A percentile compares a stretch with the other conserved stretches of the same genome.
Evolutionary conservation across 2,329 filamentous ascomycete genomes (phyloP).

Genomic region (Pseudonectria foliicola): DNA sequence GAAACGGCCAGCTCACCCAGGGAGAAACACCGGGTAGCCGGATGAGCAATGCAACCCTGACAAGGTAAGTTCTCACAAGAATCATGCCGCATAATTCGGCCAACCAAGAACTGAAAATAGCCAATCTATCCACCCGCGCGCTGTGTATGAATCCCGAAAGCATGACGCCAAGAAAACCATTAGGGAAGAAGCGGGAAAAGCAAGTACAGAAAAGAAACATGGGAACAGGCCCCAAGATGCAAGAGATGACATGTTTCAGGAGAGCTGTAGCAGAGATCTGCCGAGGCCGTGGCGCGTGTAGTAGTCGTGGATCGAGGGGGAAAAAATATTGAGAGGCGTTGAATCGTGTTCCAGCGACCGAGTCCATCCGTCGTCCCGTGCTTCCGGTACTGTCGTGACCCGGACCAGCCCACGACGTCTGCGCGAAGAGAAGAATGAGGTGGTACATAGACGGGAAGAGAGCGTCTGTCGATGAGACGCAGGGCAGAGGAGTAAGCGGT

Average conservation of each 20-base stretch:
- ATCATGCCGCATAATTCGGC: too few relatives aligned
- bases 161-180: slow-evolving; percentile 7
- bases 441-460: slow-evolving; percentile 7
- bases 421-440: too few relatives aligned
- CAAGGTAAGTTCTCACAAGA: too few relatives aligned
- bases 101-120: too few relatives aligned
- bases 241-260: slow-evolving; percentile 1
- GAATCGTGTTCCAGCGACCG: slow-evolving; percentile 14
- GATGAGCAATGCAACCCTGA: too few relatives aligned
- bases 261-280: slow-evolving; percentile 9
- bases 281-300: slow-evolving; percentile 2
- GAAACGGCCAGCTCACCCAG: too few relatives aligned
- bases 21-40: too few relatives aligned
- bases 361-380: slow-evolving; percentile 21
- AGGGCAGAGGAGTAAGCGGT: too few relatives aligned
- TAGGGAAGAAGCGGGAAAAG: slow-evolving; percentile 13
- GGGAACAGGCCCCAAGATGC: slow-evolving; percentile 11
- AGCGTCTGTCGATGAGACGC: too few relatives aligned
- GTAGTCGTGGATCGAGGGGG: slow-evolving; percentile 3
- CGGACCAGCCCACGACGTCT: too few relatives aligned
- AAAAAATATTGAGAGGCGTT: slow-evolving; percentile 7
- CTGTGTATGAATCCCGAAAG: too few relatives aligned
- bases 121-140: too few relatives aligned
- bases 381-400: slow-evolving; percentile 26
- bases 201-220: slow-evolving; percentile 7